These are phyloP conservation scores for Rubia tinctorum DNA, from an alignment of 305 asterid species.

Conservation along the genomic window DNA sequence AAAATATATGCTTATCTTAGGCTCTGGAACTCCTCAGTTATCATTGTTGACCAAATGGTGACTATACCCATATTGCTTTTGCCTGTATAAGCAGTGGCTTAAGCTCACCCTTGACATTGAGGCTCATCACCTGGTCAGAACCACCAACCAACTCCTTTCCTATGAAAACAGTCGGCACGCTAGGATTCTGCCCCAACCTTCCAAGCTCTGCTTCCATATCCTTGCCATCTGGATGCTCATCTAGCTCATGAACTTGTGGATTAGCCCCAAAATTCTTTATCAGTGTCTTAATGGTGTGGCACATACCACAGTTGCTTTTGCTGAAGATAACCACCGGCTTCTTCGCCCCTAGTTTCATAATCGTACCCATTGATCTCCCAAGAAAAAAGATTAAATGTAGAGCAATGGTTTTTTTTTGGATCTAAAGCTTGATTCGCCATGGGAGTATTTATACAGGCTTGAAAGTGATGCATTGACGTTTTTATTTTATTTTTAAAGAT, in stretches of 20 bases:
- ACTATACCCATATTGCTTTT: constrained; percentile 55
- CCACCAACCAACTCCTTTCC: constrained; percentile 59
- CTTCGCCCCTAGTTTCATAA: constrained; percentile 31
- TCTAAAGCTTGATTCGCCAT: not conserved
- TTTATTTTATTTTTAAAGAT: not conserved
- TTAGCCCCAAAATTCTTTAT: constrained; percentile 56
- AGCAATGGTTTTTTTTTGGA: not conserved
- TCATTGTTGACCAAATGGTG: not conserved
- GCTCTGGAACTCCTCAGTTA: not conserved
- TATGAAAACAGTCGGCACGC: constrained; percentile 59
- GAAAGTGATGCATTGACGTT: not conserved
- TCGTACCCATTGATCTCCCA: constrained; percentile 31
- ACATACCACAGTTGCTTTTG: constrained; percentile 59
- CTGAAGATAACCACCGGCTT: constrained; percentile 61
- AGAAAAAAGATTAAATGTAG: not conserved
- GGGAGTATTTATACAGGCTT: constrained; percentile 7
- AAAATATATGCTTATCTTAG: not conserved
- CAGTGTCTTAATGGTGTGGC: constrained; percentile 38
- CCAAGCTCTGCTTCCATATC: constrained; percentile 49
- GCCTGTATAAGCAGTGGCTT: constrained; percentile 58
- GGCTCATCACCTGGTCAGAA: constrained; percentile 56
- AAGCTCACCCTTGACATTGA: constrained; percentile 50
- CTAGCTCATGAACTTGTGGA: constrained; percentile 53
- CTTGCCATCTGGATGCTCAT: constrained; percentile 38
- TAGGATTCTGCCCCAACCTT: constrained; percentile 45